Base-by-base conservation (phyloP, 2,329 filamentous ascomycete genomes). In the Scedosporium apiospermum region DNA sequence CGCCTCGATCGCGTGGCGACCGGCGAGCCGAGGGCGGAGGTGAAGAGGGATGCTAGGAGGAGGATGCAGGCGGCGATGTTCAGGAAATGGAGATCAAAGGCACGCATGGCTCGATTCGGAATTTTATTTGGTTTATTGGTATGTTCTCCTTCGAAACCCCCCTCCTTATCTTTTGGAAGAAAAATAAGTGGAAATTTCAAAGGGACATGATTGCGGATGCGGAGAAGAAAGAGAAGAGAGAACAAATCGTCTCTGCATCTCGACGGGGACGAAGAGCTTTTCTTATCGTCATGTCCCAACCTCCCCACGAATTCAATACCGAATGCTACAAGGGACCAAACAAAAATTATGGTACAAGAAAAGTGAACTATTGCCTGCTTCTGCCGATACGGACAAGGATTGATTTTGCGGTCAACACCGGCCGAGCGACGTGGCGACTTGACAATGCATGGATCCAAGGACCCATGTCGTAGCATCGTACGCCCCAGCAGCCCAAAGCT, bases 341-440 rank as follows among this genome's bases (percentile, higher is more conserved):
- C 27, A 53, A 27, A 23, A 55, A 27, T 30, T 59, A n/a, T 12
- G 10, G 57, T 21, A 41, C n/a, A 59, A 21, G 14, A 44, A 21
- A 26, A 21, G 12, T 4, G 1, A 27, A 44, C 34, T 41, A 21
- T 41, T 41, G 23, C 23, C 41, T 42, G 27, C 38, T 34, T 58
- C 21, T 23, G 61, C 61, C 49, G 26, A 64, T 49, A 57, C 46
- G 12, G 44, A 27, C 64, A 63, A 64, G 61, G 59, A 51, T 59
- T 46, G 59, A 46, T 46, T 57, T 18, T 64, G 18, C 23, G 51
- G 51, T 23, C 18, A 55, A 55, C 63, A 42, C 44, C 57, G 16
- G 38, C 27, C 21, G 21, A 6, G 60, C 61, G 63, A 63, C 63
- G 53, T 38, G 59, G 60, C 62, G 21, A 26, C 27, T 21, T 30